Evolutionary conservation across 192 early-diverging fungal genomes (phyloP).

Genomic region (Irineochytrium annulatum): DNA sequence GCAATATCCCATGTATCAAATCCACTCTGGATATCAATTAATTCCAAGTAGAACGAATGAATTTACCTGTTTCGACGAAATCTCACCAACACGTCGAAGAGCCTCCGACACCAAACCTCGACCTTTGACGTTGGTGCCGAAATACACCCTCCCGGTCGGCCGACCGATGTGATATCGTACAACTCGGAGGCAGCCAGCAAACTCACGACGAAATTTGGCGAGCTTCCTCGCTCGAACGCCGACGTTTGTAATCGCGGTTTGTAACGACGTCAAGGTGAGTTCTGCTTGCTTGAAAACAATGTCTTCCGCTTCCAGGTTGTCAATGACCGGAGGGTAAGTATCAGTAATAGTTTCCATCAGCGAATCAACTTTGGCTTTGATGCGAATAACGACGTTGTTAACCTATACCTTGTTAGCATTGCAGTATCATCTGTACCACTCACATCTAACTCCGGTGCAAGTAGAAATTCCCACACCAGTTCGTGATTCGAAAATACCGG

Average conservation of each 20-base stretch:
- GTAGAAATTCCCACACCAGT: slow-evolving; percentile 26
- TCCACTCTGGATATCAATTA: slow-evolving; percentile 1
- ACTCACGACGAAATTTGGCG: neutral
- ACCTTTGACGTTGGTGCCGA: neutral
- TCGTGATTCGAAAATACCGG: slow-evolving; percentile 18
- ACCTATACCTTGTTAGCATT: neutral
- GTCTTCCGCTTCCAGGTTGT: neutral
- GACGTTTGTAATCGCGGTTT: neutral
- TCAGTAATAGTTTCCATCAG: slow-evolving; percentile 14
- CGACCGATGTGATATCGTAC: slow-evolving; percentile 9
- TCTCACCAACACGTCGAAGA: neutral
- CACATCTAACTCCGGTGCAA: slow-evolving; percentile 21
- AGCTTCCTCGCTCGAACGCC: neutral
- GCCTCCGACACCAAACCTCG: neutral
- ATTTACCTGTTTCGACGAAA: slow-evolving; percentile 10
- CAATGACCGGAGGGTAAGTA: slow-evolving; percentile 14
- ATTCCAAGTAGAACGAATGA: neutral
- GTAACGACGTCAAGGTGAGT: neutral
- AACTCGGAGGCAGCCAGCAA: neutral
- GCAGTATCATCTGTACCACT: neutral
- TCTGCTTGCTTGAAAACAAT: neutral
- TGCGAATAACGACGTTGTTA: slow-evolving; percentile 14
- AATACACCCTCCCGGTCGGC: neutral
- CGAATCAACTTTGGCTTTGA: slow-evolving; percentile 13
- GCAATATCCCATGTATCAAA: neutral